These are phyloP conservation scores for Trichoderma guizhouense DNA, from an alignment of 2,329 filamentous ascomycete genomes.

Conservation along the genomic window DNA sequence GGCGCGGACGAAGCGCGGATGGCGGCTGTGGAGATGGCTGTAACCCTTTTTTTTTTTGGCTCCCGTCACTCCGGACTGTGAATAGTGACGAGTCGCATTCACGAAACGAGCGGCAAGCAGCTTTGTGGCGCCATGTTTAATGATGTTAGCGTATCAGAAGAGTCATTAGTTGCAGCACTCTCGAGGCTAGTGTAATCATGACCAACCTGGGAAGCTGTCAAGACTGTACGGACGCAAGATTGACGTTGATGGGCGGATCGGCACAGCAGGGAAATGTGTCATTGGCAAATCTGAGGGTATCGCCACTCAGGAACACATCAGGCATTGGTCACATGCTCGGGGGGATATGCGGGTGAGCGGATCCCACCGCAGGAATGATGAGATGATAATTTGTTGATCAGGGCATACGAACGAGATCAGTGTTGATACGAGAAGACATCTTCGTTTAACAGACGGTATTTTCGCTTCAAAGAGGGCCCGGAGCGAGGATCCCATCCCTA, in stretches of 20 bases:
- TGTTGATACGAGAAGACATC: background rate
- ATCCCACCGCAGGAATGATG: background rate
- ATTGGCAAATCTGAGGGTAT: background rate
- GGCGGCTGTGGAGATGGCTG: slow-evolving; percentile 9
- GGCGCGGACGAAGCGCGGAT: background rate
- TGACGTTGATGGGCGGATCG: background rate
- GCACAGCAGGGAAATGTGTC: background rate
- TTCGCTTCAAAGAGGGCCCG: background rate
- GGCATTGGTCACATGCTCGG: slow-evolving; percentile 7
- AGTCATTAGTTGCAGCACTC: slow-evolving; percentile 4
- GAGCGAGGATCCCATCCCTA: background rate
- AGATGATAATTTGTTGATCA: background rate
- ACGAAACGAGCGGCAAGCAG: background rate
- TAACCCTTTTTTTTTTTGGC: background rate
- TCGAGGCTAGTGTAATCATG: background rate
- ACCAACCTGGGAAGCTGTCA: background rate
- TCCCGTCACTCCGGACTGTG: background rate
- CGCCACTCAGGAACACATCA: background rate
- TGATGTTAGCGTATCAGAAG: background rate
- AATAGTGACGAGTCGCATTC: slow-evolving; percentile 15
- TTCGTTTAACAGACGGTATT: background rate
- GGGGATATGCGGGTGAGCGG: slow-evolving; percentile 12
- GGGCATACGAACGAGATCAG: background rate
- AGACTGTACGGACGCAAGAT: background rate
- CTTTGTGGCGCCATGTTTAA: slow-evolving; percentile 10